Conservation (phyloP, 1,284 basidiomycete species). For the Malassezia caprae region DNA sequence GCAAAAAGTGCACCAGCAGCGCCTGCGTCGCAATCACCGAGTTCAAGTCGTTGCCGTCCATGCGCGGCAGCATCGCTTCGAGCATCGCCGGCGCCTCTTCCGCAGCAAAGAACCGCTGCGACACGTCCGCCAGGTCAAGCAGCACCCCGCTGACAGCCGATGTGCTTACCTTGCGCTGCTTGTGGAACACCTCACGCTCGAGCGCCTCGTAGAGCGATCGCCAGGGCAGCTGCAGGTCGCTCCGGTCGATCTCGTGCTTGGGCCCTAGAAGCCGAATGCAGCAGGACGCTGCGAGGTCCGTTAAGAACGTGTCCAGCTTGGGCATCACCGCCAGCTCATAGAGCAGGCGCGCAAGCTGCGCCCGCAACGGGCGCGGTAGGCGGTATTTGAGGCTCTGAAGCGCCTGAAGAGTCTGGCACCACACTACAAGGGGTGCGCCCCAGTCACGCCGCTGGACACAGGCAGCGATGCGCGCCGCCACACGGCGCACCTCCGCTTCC, state of each 20-base stretch:
- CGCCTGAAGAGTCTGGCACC: slow-evolving; percentile 48
- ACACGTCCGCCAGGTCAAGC: slow-evolving; percentile 71
- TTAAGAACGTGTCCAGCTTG: slow-evolving; percentile 62
- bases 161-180: slow-evolving; percentile 54
- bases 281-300: slow-evolving; percentile 64
- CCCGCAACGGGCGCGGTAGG: slow-evolving; percentile 55
- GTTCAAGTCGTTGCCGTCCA: slow-evolving; percentile 66
- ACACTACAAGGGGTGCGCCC: slow-evolving; percentile 53
- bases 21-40: slow-evolving; percentile 43
- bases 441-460: slow-evolving; percentile 65
- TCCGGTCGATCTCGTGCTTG: slow-evolving; percentile 64
- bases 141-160: slow-evolving; percentile 61
- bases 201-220: slow-evolving; percentile 71
- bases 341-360: slow-evolving; percentile 68
- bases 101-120: slow-evolving; percentile 80
- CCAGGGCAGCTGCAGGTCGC: slow-evolving; percentile 81
- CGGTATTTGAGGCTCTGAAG: slow-evolving; percentile 48
- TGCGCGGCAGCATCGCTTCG: slow-evolving; percentile 60
- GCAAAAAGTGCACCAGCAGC: slow-evolving; percentile 45
- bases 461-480: slow-evolving; percentile 64
- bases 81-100: slow-evolving; percentile 83
- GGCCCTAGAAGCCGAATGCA: slow-evolving; percentile 62
- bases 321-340: slow-evolving; percentile 68
- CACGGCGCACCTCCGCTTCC: slow-evolving; percentile 68
- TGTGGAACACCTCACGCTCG: slow-evolving; percentile 70